A percentile compares a stretch with the other conserved stretches of the same genome.
Conservation (phyloP, 352 stramenopile species). For the Globisporangium viniferum region DNA sequence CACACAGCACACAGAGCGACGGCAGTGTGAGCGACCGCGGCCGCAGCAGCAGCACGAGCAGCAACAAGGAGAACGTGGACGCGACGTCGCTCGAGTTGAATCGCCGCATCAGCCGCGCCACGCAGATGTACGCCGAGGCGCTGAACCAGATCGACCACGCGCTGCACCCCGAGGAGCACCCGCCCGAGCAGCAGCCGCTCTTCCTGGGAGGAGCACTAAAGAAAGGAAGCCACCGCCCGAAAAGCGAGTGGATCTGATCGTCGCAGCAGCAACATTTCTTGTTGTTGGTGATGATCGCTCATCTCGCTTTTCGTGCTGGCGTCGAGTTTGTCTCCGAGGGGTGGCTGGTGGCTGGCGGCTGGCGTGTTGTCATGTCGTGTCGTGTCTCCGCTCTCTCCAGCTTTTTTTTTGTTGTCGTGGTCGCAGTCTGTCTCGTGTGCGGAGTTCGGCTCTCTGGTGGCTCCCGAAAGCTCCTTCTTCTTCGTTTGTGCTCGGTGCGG, state of each 20-base stretch:
- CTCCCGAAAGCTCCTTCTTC: background rate
- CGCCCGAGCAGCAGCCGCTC: constrained; percentile 43
- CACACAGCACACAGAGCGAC: constrained; percentile 15
- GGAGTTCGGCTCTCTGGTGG: background rate
- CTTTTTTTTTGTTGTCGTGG: background rate
- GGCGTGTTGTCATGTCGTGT: background rate
- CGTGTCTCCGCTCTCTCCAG: background rate
- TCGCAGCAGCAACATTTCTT: background rate
- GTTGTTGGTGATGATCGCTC: background rate
- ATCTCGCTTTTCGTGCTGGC: background rate
- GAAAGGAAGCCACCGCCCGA: constrained; percentile 20
- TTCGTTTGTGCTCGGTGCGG: constrained; percentile 7
- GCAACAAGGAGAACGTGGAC: constrained; percentile 18
- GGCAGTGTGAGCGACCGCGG: constrained; percentile 2
- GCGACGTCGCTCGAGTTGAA: constrained; percentile 30
- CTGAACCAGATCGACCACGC: constrained; percentile 49
- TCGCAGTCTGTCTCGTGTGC: background rate
- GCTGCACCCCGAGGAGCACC: constrained; percentile 33
- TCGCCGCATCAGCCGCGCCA: constrained; percentile 46
- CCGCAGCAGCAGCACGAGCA: constrained; percentile 10
- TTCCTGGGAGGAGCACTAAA: constrained; percentile 46
- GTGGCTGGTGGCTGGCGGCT: background rate
- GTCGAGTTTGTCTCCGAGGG: background rate
- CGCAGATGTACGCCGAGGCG: constrained; percentile 52
- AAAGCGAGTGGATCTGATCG: constrained; percentile 13